Conservation (phyloP, 2,329 filamentous ascomycete genomes). For the Colletotrichum simmondsii region DNA sequence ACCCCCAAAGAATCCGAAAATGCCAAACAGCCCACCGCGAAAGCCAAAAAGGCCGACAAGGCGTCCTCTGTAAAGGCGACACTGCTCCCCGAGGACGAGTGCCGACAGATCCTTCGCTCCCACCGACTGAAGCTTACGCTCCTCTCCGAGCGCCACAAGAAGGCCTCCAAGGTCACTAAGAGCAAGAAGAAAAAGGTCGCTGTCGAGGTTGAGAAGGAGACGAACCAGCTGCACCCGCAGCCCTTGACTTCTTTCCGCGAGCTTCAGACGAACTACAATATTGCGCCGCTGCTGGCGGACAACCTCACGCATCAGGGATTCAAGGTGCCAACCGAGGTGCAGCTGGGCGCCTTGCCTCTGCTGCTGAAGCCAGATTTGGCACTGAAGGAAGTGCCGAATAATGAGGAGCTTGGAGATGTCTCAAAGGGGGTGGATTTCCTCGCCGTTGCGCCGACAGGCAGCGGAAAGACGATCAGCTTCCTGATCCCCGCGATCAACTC, state of each 20-base stretch:
- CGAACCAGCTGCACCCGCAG: conserved; percentile 77
- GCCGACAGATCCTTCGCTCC: conserved; percentile 78
- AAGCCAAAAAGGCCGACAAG: conserved; percentile 38
- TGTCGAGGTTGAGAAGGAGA: conserved; percentile 61
- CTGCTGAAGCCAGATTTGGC: conserved; percentile 70
- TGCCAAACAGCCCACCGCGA: conserved; percentile 35
- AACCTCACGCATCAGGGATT: conserved; percentile 91
- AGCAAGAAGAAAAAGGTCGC: conserved; percentile 60
- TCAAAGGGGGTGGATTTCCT: conserved; percentile 75
- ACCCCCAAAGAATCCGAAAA: conserved; percentile 32
- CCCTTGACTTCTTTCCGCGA: conserved; percentile 83
- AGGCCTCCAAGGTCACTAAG: conserved; percentile 60
- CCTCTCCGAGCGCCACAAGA: conserved; percentile 64
- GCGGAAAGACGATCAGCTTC: conserved; percentile 95
- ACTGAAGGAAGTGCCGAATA: conserved; percentile 50
- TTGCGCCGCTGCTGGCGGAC: conserved; percentile 77
- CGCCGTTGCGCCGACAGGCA: conserved; percentile 92
- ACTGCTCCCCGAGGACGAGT: conserved; percentile 74
- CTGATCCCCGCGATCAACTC: conserved; percentile 86
- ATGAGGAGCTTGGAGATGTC: conserved; percentile 44
- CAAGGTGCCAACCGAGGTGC: conserved; percentile 89
- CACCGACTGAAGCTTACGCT: conserved; percentile 89
- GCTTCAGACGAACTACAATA: conserved; percentile 75
- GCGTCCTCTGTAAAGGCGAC: conserved; percentile 43
- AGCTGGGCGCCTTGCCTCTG: conserved; percentile 86